A percentile compares a stretch with the other conserved stretches of the same genome.
These are phyloP conservation scores for Jacaranda mimosifolia DNA, from an alignment of 257 asterid species.

Conservation along the genomic window DNA sequence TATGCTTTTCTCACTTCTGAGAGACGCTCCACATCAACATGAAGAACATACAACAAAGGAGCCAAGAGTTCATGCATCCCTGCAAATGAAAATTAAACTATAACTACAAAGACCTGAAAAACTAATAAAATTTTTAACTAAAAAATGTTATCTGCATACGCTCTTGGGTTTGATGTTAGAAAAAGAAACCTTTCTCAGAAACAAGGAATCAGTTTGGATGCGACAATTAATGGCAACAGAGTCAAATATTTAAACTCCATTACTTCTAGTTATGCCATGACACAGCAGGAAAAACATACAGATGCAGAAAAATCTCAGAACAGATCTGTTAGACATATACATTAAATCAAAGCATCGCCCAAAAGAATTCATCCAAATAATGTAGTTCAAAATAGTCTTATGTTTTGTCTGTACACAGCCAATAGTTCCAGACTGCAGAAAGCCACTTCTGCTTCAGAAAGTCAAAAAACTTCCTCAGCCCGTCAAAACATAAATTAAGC, in stretches of 20 bases:
- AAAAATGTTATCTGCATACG: neutral
- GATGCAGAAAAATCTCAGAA: conserved; percentile 5
- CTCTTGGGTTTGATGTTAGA: neutral
- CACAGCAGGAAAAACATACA: conserved; percentile 12
- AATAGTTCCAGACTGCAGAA: conserved; percentile 17
- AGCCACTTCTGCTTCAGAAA: neutral
- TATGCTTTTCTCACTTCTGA: conserved; percentile 72
- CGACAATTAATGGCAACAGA: conserved; percentile 11
- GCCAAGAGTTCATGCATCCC: conserved; percentile 98
- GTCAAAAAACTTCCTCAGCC: neutral
- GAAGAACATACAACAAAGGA: conserved; percentile 84
- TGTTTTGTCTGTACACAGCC: conserved; percentile 13
- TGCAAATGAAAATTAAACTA: conserved; percentile 45
- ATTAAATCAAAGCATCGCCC: neutral
- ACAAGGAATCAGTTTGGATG: conserved; percentile 14
- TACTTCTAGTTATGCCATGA: conserved; percentile 19
- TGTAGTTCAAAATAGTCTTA: conserved; percentile 20
- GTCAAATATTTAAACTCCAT: conserved; percentile 20
- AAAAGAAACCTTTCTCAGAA: conserved; percentile 11
- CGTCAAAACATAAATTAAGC: conserved; percentile 1
- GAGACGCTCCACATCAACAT: conserved; percentile 73
- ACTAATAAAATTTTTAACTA: neutral
- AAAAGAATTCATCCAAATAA: conserved; percentile 7
- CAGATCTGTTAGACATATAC: neutral
- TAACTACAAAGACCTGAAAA: conserved; percentile 25